Conservation (phyloP, 768 basidiomycete genomes). For the Neoboletus subvelutipes region DNA sequence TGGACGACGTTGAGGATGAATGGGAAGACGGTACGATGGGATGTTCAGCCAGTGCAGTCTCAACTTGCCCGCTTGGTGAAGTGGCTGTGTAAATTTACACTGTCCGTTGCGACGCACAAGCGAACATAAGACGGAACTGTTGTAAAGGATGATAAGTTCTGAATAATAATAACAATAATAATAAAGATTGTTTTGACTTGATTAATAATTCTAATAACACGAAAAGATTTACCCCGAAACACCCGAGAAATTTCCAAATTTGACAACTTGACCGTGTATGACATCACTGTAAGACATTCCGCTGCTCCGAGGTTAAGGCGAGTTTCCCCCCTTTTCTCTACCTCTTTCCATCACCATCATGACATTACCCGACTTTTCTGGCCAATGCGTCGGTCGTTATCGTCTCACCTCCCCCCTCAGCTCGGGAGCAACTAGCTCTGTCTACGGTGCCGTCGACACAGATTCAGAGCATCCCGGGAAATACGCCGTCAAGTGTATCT, state of each 20-base stretch:
- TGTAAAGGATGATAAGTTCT: too few species aligned
- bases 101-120: background rate
- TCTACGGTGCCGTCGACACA: constrained; percentile 68
- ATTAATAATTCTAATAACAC: too few species aligned
- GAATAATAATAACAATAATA: too few species aligned
- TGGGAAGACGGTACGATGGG: background rate
- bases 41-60: background rate
- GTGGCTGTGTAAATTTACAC: constrained; percentile 22
- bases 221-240: too few species aligned
- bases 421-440: constrained; percentile 73
- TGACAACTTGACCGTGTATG: background rate
- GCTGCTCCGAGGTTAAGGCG: too few species aligned
- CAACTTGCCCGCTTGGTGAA: background rate
- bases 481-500: constrained; percentile 78
- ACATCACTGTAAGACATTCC: constrained; percentile 1
- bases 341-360: background rate
- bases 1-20: constrained; percentile 9
- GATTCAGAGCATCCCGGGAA: constrained; percentile 39
- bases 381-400: constrained; percentile 55
- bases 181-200: too few species aligned
- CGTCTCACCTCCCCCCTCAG: constrained; percentile 64
- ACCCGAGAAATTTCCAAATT: constrained; percentile 3
- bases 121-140: too few species aligned
- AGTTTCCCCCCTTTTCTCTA: background rate
- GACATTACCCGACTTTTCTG: constrained; percentile 50